Percentiles rank a stretch among this genome's conserved stretches.
Conservation (phyloP, 257 asterid species). For the Solanum sejunctum region DNA sequence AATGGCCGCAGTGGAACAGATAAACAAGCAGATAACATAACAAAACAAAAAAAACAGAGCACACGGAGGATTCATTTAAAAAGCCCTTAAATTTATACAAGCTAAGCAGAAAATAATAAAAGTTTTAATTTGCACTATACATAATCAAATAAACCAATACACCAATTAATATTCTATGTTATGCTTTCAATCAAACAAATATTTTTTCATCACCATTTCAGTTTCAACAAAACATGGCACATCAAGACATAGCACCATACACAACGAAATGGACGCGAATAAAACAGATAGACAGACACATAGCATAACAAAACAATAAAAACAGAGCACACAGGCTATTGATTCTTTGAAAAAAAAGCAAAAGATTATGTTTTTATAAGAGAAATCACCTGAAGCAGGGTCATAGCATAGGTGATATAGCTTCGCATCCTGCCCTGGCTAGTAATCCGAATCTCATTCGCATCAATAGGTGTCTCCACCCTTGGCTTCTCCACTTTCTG, state of each 20-base stretch:
- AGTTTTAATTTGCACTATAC: not conserved
- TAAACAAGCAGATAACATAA: not conserved
- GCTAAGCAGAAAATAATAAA: not conserved
- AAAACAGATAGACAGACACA: not conserved
- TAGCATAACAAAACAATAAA: not conserved
- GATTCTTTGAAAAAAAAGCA: not conserved
- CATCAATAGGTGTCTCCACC: constrained; percentile 45
- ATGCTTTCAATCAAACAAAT: not conserved
- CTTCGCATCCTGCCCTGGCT: constrained; percentile 70
- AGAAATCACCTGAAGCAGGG: constrained; percentile 27
- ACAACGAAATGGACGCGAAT: not conserved
- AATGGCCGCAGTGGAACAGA: not conserved
- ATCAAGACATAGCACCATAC: not conserved
- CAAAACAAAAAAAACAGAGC: not conserved
- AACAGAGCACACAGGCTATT: not conserved
- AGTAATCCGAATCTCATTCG: constrained; percentile 65
- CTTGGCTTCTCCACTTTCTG: constrained; percentile 61
- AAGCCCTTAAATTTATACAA: not conserved
- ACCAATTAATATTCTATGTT: not conserved
- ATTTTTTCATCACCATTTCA: not conserved
- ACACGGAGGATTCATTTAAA: not conserved
- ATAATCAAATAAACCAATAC: not conserved
- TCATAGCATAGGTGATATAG: constrained; percentile 58
- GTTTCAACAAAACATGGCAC: not conserved
- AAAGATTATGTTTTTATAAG: not conserved